Base-by-base conservation (phyloP, 257 asterid species). In the Ilex aquifolium region DNA sequence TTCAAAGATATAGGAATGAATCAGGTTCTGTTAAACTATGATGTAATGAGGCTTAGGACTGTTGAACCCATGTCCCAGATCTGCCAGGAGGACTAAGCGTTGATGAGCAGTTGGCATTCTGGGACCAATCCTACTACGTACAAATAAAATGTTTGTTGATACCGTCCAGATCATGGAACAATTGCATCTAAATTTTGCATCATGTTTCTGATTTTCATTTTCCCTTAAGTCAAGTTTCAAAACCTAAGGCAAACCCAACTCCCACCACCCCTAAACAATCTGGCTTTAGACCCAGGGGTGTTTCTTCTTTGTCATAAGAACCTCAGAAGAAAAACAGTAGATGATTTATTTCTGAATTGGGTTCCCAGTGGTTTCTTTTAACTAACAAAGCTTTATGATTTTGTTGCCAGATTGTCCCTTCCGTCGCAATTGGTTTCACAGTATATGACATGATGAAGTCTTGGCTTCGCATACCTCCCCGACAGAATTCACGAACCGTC, bases 361-460 rank as follows among this genome's bases (percentile, higher is more conserved):
- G 4, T 49, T 11, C 14, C 6, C 4, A 0, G 14, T 49, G 6
- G 4, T 56, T 46, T 56, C 56, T 30, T 44, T 56, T 31, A 32
- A 51, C 54, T 52, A 48, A 62, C 32, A 27, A 52, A 42, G 16
- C 14, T 32, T 7, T 54, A 57, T 50, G 29, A 3, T 48, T 64
- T 54, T 62, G 36, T 29, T 60, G 56, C 60, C 90, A 92, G 96
- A 80, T 92, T 64, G 97, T 92, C 54, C 99, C 99, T 0, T 89
- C 99, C 0, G 97, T 89, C 17, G 97, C 97, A 12, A 85, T 92
- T 60, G 99, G 99, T 58, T 89, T 92, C 74, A 89, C 97, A 3
- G 94, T 85, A 0, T 92, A 92, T 42, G 99, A 89, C 71, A 67
- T 59, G 72, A 89, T 92, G 91, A 92, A 89, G 81, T 51, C 64